Base-by-base conservation (phyloP, 1,284 basidiomycete species). In the Fomes fomentarius region DNA sequence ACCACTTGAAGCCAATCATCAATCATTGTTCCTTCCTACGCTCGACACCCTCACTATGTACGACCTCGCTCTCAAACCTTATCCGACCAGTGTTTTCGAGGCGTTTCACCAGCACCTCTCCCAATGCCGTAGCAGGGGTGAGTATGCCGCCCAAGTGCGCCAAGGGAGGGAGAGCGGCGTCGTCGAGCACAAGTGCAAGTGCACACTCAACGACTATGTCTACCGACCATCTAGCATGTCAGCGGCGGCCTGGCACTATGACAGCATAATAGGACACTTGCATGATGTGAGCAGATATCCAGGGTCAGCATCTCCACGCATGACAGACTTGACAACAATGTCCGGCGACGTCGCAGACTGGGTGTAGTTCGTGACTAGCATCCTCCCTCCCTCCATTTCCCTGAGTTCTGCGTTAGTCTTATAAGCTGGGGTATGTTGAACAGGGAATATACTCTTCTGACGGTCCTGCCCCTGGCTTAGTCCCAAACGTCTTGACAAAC, bases 111-210 rank as follows among this genome's bases (percentile, higher is more conserved):
- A 94, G 66, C 4, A 81, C 80, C 56, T 87, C 82, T 15, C 92
- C 93, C 49, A 93, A 80, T 0, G 89, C 89, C 2, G 82, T 83
- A 63, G 85, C 81, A 0, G 91, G 84, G 1, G 93, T 95, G 40
- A 94, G 74, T 2, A 94, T 74, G 64, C 34, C 28, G 7, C 28
- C 28, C 6, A 30, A 12, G 28, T 71, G 75, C 1, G 78, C 85
- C 7, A 87, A 69, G 0, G 76, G 63, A 0, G 89, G 79, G 3
- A 91, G 78, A 49, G 57, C 66, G 7, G 73, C 71, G 4, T 76
- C 73, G 3, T 82, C 75, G 1, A 88, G 75, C 28, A 87, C 70
- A 41, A 93, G 75, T 6, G 81, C 78, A 8, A 95, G 77, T 0
- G 90, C 93, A 12, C 81, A 82, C 74, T 96, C 93, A 3, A 83